These are phyloP conservation scores for Leccinum rimulosum DNA, from an alignment of 768 basidiomycete species.

Conservation along the genomic window DNA sequence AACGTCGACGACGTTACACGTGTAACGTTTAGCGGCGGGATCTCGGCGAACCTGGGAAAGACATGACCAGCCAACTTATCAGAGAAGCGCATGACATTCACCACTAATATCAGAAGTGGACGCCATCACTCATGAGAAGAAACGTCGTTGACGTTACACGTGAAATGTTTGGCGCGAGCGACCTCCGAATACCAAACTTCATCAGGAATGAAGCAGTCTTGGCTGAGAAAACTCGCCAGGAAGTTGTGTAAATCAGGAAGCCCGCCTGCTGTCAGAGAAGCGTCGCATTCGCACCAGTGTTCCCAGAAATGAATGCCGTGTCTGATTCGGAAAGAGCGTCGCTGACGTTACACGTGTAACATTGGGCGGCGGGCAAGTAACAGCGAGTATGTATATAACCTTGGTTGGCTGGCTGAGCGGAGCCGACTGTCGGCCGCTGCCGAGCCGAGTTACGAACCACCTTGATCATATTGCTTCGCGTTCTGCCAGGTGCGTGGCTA, in stretches of 20 bases:
- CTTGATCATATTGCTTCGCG: neutral
- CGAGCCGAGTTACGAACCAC: neutral
- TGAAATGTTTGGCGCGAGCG: constrained; percentile 24
- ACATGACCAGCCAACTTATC: neutral
- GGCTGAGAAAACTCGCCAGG: neutral
- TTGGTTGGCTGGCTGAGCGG: constrained; percentile 10
- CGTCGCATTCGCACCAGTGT: constrained; percentile 2
- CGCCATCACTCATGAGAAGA: neutral
- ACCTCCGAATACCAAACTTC: neutral
- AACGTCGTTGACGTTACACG: constrained; percentile 26
- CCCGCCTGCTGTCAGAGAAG: neutral
- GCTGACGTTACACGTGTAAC: constrained; percentile 32
- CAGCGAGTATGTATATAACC: neutral
- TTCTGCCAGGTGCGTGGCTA: neutral
- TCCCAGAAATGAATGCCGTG: neutral
- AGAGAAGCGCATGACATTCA: neutral
- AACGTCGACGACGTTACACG: constrained; percentile 26
- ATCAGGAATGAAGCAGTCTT: neutral
- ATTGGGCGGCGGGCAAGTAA: constrained; percentile 15
- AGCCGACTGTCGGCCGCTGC: constrained; percentile 7
- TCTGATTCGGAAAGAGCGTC: constrained; percentile 2
- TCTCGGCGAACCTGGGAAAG: neutral
- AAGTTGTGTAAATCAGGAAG: neutral
- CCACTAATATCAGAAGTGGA: neutral
- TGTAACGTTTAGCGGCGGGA: constrained; percentile 25